Percentiles rank a stretch among this genome's conserved stretches.
These are phyloP conservation scores for Mrakia blollopis DNA, from an alignment of 768 basidiomycete genomes.

Conservation along the genomic window DNA sequence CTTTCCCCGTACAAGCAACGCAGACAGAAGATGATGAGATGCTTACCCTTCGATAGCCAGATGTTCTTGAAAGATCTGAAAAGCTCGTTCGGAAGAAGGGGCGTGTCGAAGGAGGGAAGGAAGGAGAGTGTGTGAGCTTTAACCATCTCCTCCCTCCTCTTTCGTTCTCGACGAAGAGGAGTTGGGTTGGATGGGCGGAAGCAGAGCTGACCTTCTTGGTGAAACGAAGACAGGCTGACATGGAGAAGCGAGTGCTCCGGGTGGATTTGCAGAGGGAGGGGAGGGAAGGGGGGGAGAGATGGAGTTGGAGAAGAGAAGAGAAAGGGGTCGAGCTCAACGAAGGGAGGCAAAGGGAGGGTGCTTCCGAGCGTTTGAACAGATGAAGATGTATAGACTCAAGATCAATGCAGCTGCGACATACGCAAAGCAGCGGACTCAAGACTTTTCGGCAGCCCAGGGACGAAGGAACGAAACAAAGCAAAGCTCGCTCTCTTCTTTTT, in stretches of 20 bases:
- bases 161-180: background rate
- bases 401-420: too few species aligned
- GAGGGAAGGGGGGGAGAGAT: background rate
- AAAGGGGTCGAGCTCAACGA: background rate
- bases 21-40: background rate
- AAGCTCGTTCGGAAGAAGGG: background rate
- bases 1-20: background rate
- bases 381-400: too few species aligned
- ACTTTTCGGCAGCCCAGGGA: too few species aligned
- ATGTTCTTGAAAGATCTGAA: slow-evolving; percentile 27
- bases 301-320: background rate
- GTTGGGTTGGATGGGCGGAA: too few species aligned
- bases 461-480: too few species aligned
- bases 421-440: too few species aligned
- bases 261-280: background rate
- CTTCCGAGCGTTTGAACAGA: too few species aligned
- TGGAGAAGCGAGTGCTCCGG: background rate
- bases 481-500: background rate
- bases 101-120: background rate
- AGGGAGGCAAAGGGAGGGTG: too few species aligned
- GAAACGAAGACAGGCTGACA: slow-evolving; percentile 27
- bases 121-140: background rate
- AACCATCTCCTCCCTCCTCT: background rate
- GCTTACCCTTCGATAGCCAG: slow-evolving; percentile 12
- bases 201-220: background rate